Percentiles rank a stretch among this genome's conserved stretches.
phyloP scores from a whole-genome alignment of 441 rosid species.

The Syzygium malaccense region DNA sequence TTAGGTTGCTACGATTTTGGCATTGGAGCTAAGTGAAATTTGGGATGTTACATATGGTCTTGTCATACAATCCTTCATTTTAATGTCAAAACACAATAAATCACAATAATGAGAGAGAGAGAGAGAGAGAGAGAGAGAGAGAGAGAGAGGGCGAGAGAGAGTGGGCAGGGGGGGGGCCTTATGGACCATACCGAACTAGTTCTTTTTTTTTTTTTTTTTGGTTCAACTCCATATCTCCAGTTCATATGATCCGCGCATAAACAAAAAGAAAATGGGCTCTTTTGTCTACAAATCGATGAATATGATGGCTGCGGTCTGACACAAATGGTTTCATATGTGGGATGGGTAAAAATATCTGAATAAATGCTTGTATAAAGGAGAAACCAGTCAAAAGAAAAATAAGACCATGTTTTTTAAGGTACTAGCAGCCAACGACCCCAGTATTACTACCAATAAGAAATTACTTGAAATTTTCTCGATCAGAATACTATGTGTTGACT shows the following conservation, averaged over 20 bases:
- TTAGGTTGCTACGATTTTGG: not conserved
- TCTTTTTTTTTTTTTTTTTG: not conserved
- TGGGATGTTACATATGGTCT: not conserved
- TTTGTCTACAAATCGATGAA: not conserved
- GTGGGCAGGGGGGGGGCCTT: fast-evolving
- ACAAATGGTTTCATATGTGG: not conserved
- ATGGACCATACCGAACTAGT: not conserved
- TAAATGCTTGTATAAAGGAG: not conserved
- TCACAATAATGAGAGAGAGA: not conserved
- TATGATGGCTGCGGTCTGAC: not conserved
- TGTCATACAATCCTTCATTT: not conserved
- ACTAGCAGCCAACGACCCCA: not conserved
- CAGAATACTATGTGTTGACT: not conserved
- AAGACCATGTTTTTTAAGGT: not conserved
- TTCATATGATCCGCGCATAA: not conserved
- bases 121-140: no score
- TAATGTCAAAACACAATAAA: not conserved
- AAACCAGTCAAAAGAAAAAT: not conserved
- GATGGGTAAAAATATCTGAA: not conserved
- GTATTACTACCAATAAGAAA: not conserved
- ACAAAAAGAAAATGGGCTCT: not conserved
- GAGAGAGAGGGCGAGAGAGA: not conserved
- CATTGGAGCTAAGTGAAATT: not conserved
- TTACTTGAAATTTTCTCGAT: not conserved
- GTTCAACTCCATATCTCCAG: not conserved